Evolutionary conservation across 306 rosid genomes (phyloP).

Genomic region (Comarum palustre): DNA sequence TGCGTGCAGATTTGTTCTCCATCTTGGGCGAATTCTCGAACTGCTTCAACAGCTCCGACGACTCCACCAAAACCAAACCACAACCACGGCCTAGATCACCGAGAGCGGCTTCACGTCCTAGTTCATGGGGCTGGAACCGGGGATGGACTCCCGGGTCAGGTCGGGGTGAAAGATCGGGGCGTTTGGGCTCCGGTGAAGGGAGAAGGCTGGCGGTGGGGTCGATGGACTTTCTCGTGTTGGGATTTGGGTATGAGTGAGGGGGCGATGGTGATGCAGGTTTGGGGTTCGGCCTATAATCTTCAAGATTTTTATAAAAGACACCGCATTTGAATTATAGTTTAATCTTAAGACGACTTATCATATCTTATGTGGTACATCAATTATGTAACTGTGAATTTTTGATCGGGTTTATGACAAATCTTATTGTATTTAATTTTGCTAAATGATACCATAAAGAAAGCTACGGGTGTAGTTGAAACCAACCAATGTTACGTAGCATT

Average conservation of each 20-base stretch:
- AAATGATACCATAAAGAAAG: background rate
- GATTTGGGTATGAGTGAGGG: too few relatives aligned
- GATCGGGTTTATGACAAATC: too few relatives aligned
- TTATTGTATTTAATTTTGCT: background rate
- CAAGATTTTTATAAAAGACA: accelerated
- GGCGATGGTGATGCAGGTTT: too few relatives aligned
- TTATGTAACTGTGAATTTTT: background rate
- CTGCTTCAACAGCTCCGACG: slow-evolving; percentile 78
- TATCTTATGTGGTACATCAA: too few relatives aligned
- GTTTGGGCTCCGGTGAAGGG: slow-evolving; percentile 2
- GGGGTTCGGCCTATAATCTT: too few relatives aligned
- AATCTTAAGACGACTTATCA: too few relatives aligned
- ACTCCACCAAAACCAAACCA: slow-evolving; percentile 78
- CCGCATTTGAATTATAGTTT: too few relatives aligned
- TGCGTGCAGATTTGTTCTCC: background rate
- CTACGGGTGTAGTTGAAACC: background rate
- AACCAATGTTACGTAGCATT: background rate
- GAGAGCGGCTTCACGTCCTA: slow-evolving; percentile 57
- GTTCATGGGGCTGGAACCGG: slow-evolving; percentile 13
- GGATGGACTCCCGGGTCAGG: slow-evolving; percentile 16
- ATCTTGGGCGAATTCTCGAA: slow-evolving; percentile 7
- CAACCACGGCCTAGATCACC: slow-evolving; percentile 79
- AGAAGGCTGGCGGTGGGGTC: slow-evolving; percentile 14
- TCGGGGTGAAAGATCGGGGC: slow-evolving; percentile 32
- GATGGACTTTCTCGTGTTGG: background rate